Evolutionary conservation across 1,284 basidiomycete species (phyloP), one percentile per base, ranked within the genome.

Genomic region (Malassezia arunalokei): DNA sequence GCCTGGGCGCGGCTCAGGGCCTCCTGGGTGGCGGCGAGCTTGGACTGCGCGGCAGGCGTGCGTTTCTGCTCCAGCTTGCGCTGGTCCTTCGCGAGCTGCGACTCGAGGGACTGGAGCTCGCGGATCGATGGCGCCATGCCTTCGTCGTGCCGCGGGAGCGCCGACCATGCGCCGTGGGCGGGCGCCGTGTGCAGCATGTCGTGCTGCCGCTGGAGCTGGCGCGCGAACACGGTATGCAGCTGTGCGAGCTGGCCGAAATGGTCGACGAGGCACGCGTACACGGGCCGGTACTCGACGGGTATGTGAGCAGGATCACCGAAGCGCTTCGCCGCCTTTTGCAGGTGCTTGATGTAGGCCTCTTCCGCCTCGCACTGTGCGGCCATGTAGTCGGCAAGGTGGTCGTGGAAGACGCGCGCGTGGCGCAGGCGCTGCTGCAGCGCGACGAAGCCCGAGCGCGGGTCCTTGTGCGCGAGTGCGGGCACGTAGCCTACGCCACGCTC

Each of bases 291-390:
- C 28, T 59, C 58, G 20, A 59, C 43, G 6, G 71, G 61, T 38
- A 73, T 63, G 33, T 62, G 43, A 0, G 66, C 62, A 11, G 71
- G 56, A 28, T 68, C 59, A 7, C 62, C 58, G 24, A 64, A 75
- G 65, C 49, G 71, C 48, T 67, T 64, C 1, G 73, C 62, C 30
- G 79, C 64, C 64, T 78, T 78, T n/a, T 73, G 61, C 17, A 80
- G 73, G 20, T 73, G 65, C 29, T 76, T 74, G n/a, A 76, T 73
- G 58, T 79, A 79, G 32, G 63, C 47, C 14, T 74, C 68, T 53
- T 80, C 78, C 39, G 77, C 74, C 3, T 64, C 64, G 0, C 75
- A 69, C 20, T 78, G 73, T 40, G 78, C 78, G 33, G 74, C 74
- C 67, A 76, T 77, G 53, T 78, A 74, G 47, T 78, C 75, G 27